These are phyloP conservation scores for Thelonectria rubi DNA, from an alignment of 2,329 filamentous ascomycete species.

Conservation along the genomic window DNA sequence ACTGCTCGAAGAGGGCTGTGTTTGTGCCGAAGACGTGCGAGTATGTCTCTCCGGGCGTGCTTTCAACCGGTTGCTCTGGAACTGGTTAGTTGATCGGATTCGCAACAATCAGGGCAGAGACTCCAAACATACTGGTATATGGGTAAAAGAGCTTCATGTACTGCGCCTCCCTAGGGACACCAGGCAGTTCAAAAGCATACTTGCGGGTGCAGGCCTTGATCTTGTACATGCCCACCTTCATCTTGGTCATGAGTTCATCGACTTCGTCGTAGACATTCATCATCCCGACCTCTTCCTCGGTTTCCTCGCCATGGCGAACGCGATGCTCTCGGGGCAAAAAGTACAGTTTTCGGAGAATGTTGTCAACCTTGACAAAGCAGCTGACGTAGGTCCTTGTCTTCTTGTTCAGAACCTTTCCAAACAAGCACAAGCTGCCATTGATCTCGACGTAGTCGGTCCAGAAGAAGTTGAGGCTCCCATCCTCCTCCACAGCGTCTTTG, in stretches of 20 bases:
- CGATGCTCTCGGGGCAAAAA: slow-evolving; percentile 82
- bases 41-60: slow-evolving; percentile 85
- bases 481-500: slow-evolving; percentile 88
- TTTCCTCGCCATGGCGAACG: slow-evolving; percentile 68
- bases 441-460: slow-evolving; percentile 97
- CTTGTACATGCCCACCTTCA: slow-evolving; percentile 89
- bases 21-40: slow-evolving; percentile 94
- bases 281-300: slow-evolving; percentile 83
- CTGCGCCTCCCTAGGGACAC: slow-evolving; percentile 85
- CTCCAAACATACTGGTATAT: slow-evolving; percentile 71
- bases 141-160: slow-evolving; percentile 97
- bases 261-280: slow-evolving; percentile 90
- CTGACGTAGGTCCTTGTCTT: slow-evolving; percentile 81
- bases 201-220: slow-evolving; percentile 90
- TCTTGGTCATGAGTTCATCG: slow-evolving; percentile 84
- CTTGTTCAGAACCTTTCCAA: slow-evolving; percentile 95
- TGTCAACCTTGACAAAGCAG: slow-evolving; percentile 96
- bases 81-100: slow-evolving; percentile 29
- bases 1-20: slow-evolving; percentile 95
- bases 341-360: slow-evolving; percentile 89
- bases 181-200: slow-evolving; percentile 92
- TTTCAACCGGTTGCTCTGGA: slow-evolving; percentile 73
- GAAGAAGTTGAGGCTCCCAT: slow-evolving; percentile 92
- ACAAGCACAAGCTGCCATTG: slow-evolving; percentile 89
- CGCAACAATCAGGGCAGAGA: neutral